These are phyloP conservation scores for Pleomassaria siparia DNA, from an alignment of 2,329 filamentous ascomycete species.

Conservation along the genomic window DNA sequence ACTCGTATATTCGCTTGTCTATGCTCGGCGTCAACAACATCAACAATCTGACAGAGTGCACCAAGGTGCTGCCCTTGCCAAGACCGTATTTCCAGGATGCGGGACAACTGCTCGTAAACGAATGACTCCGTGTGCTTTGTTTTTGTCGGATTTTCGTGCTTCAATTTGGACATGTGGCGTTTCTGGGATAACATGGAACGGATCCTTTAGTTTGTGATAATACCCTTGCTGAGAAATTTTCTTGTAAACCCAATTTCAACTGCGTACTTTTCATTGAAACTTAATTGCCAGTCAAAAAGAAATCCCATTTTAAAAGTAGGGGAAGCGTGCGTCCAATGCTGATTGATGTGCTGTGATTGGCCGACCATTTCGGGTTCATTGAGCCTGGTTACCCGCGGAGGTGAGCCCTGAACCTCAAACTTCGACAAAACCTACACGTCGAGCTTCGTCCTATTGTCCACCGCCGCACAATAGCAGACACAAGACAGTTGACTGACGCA, in stretches of 20 bases:
- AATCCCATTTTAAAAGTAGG: no score
- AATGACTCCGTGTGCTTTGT: background rate
- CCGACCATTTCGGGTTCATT: background rate
- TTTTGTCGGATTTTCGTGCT: background rate
- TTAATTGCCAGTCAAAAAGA: no score
- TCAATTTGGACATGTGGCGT: background rate
- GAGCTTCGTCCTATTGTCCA: no score
- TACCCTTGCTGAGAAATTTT: no score
- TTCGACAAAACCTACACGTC: no score
- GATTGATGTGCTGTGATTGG: background rate
- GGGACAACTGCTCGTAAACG: constrained; percentile 12
- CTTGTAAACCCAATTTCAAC: no score
- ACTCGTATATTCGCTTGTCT: constrained; percentile 54
- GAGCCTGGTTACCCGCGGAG: background rate
- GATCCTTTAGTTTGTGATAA: no score
- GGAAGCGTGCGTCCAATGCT: no score
- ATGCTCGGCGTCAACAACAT: constrained; percentile 58
- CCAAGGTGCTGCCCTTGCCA: constrained; percentile 47
- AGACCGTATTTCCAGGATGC: constrained; percentile 13
- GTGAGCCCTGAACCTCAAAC: background rate
- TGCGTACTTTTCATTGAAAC: no score
- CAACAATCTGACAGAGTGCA: constrained; percentile 56
- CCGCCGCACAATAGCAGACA: background rate
- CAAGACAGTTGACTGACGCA: background rate
- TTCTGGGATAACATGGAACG: no score